Conservation (phyloP, 345 rosid species). For the Salix brachista region DNA sequence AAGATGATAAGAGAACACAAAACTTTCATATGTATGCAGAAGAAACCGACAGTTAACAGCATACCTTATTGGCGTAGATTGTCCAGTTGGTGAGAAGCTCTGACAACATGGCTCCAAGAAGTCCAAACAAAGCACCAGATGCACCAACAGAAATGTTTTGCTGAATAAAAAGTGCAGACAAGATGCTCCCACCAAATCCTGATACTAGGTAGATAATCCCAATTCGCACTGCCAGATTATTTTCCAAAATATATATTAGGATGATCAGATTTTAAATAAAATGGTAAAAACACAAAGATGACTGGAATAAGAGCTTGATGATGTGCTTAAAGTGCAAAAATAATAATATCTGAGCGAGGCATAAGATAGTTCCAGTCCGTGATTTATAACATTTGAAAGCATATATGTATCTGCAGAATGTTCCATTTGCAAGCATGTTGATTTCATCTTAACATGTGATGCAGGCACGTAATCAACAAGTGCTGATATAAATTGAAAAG, state of each 20-base stretch:
- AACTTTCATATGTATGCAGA: neutral
- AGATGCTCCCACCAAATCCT: constrained; percentile 80
- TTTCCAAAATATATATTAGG: neutral
- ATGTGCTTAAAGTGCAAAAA: neutral
- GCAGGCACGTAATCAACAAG: neutral
- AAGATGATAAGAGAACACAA: neutral
- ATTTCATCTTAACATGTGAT: neutral
- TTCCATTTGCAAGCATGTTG: neutral
- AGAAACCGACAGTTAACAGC: neutral
- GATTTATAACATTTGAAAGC: neutral
- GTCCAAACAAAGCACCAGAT: constrained; percentile 98
- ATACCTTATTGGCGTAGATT: constrained; percentile 75
- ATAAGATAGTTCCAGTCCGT: neutral
- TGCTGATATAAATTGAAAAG: neutral
- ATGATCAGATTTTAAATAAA: neutral
- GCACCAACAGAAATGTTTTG: constrained; percentile 92
- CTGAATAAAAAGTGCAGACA: constrained; percentile 65
- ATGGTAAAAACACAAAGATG: neutral
- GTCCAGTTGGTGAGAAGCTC: constrained; percentile 91
- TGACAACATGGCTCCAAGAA: constrained; percentile 91
- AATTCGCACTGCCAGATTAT: constrained; percentile 55
- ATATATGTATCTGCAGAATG: neutral
- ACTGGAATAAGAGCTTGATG: neutral
- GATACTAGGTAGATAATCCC: constrained; percentile 72
- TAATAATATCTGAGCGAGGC: neutral